Percentiles rank a stretch among this genome's conserved stretches.
These are phyloP conservation scores for Fusarium verticillioides DNA, from an alignment of 2,329 filamentous ascomycete species.

Conservation along the genomic window DNA sequence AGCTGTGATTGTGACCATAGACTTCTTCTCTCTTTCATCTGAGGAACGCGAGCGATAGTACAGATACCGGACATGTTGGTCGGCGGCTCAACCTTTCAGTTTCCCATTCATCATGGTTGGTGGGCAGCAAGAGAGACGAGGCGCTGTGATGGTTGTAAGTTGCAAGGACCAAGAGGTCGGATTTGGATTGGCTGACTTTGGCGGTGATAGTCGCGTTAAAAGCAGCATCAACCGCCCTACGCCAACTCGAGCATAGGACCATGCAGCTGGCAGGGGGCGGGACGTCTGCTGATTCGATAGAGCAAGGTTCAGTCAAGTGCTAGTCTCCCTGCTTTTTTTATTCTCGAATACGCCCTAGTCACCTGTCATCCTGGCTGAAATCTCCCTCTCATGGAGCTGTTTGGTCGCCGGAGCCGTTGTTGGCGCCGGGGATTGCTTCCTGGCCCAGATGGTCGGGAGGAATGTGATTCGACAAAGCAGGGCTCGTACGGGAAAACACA, in stretches of 20 bases:
- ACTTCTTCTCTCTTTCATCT: constrained; percentile 14
- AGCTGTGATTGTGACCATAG: constrained; percentile 22
- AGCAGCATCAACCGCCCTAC: constrained; percentile 41
- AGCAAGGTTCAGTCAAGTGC: constrained; percentile 16
- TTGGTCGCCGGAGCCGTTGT: constrained; percentile 38
- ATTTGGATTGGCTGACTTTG: constrained; percentile 38
- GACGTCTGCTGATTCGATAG: constrained; percentile 34
- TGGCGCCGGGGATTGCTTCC: constrained; percentile 44
- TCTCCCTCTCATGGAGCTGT: constrained; percentile 38
- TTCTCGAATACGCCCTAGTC: constrained; percentile 43
- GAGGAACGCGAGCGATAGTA: constrained; percentile 7
- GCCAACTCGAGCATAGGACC: constrained; percentile 30
- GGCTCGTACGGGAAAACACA: constrained; percentile 15
- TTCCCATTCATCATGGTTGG: constrained; percentile 21
- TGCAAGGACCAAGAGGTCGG: constrained; percentile 25
- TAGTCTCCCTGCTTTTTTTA: constrained; percentile 41
- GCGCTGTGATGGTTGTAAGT: constrained; percentile 42
- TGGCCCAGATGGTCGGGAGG: constrained; percentile 46
- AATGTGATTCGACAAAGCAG: constrained; percentile 44
- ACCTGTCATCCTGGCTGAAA: constrained; percentile 33
- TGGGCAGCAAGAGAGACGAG: constrained; percentile 25
- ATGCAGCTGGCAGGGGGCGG: constrained; percentile 19
- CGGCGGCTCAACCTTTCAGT: constrained; percentile 29
- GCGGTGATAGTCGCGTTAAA: constrained; percentile 41
- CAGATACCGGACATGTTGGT: constrained; percentile 20